Evolutionary conservation across 2,329 filamentous ascomycete species (phyloP).

Genomic region (Calonectria fujianensis): DNA sequence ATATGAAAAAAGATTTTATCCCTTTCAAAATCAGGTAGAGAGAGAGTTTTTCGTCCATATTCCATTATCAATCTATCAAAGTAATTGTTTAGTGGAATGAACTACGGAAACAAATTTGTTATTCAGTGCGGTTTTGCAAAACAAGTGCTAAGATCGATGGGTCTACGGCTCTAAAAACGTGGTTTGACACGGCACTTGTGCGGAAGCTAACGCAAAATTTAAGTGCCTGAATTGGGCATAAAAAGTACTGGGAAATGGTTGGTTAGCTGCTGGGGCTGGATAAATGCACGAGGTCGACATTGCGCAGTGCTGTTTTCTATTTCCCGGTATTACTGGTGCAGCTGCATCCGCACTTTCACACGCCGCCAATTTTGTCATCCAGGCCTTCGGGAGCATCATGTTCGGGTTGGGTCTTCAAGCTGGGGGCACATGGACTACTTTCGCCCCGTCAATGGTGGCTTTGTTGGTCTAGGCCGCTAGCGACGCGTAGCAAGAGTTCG

Average conservation of each 20-base stretch:
- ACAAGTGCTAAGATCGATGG: too few relatives aligned
- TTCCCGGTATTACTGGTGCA: neutral
- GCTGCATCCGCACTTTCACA: neutral
- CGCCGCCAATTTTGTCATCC: neutral
- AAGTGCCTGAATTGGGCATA: neutral
- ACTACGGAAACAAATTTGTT: too few relatives aligned
- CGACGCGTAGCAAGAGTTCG: neutral
- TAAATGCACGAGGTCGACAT: neutral
- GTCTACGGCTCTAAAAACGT: neutral
- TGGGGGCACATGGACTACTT: neutral
- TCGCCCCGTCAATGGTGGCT: neutral
- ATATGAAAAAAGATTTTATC: too few relatives aligned
- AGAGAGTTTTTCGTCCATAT: too few relatives aligned
- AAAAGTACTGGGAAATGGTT: neutral
- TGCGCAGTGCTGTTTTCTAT: neutral
- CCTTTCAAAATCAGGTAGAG: too few relatives aligned
- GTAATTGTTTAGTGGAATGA: too few relatives aligned
- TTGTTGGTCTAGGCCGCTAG: neutral
- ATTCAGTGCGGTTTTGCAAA: too few relatives aligned
- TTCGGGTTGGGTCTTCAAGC: too few relatives aligned
- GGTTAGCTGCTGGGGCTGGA: neutral
- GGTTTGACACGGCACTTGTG: neutral
- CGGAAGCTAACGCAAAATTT: neutral
- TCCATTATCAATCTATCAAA: too few relatives aligned
- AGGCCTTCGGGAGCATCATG: neutral